Conservation (phyloP, 768 basidiomycete genomes). For the Psilocybe azurescens region DNA sequence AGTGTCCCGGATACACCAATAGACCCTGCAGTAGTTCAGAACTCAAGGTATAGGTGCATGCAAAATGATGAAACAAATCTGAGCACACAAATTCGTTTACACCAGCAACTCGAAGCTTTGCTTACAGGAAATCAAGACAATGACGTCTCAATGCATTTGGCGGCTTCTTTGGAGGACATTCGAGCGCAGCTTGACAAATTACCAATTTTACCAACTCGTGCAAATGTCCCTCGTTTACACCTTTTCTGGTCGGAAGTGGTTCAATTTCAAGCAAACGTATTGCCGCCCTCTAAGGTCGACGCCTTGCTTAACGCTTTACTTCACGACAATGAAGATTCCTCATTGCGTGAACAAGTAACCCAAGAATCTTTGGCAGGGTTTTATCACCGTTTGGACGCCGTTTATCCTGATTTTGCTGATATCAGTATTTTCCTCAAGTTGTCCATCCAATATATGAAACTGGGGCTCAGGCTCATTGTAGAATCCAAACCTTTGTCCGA, state of each 20-base stretch:
- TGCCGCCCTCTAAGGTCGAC: conserved; percentile 52
- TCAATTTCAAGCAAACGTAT: conserved; percentile 71
- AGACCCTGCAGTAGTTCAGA: conserved; percentile 80
- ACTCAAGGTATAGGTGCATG: conserved; percentile 49
- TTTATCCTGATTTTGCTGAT: conserved; percentile 77
- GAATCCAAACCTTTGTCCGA: conserved; percentile 15
- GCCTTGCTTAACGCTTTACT: conserved; percentile 47
- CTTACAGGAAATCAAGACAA: conserved; percentile 63
- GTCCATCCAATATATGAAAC: conserved; percentile 65
- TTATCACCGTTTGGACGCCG: conserved; percentile 66
- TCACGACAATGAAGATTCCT: conserved; percentile 40
- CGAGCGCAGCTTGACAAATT: conserved; percentile 29
- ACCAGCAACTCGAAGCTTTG: conserved; percentile 57
- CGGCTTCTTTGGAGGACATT: conserved; percentile 34
- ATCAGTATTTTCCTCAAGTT: conserved; percentile 69
- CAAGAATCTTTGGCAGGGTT: conserved; percentile 86
- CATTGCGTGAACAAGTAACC: conserved; percentile 66
- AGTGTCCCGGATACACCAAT: conserved; percentile 85
- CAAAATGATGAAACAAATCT: conserved; percentile 45
- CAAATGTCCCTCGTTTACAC: conserved; percentile 55
- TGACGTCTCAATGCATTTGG: conserved; percentile 51
- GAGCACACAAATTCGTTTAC: conserved; percentile 54
- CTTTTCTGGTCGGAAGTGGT: conserved; percentile 78
- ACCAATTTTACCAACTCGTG: conserved; percentile 36
- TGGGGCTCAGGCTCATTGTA: conserved; percentile 69